phyloP scores from a whole-genome alignment of 2,329 filamentous ascomycete genomes.

The Trichophyton mentagrophytes region DNA sequence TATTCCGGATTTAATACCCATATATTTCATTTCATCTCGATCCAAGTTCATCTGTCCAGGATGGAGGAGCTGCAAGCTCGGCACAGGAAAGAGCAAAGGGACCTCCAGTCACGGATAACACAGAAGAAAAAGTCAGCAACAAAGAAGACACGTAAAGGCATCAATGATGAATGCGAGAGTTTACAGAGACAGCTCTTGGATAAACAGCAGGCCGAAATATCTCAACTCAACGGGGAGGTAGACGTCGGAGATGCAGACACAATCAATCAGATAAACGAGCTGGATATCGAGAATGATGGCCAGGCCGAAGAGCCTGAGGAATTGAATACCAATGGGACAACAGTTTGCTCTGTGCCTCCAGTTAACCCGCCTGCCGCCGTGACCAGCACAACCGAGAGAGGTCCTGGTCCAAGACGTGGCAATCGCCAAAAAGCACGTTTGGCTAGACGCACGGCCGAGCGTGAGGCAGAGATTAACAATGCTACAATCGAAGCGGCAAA shows the following conservation, averaged over 20 bases:
- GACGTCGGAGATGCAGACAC: conserved; percentile 12
- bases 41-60: not conserved
- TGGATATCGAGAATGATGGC: conserved; percentile 19
- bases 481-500: conserved; percentile 63
- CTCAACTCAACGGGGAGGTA: conserved; percentile 30
- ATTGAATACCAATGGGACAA: not conserved
- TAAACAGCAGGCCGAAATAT: conserved; percentile 40
- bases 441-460: conserved; percentile 75
- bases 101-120: conserved; percentile 72
- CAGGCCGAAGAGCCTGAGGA: conserved; percentile 2
- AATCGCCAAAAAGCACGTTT: conserved; percentile 87
- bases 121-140: conserved; percentile 95
- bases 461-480: conserved; percentile 52
- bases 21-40: not conserved
- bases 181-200: conserved; percentile 45
- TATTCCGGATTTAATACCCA: not conserved
- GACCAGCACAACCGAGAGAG: not conserved
- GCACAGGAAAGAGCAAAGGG: conserved; percentile 78
- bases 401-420: conserved; percentile 49
- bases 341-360: conserved; percentile 6
- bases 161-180: conserved; percentile 52
- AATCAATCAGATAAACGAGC: conserved; percentile 18
- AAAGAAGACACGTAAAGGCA: conserved; percentile 61
- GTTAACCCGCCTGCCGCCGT: not conserved
- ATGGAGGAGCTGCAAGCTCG: conserved; percentile 67